Base-by-base conservation (phyloP, 202 grass and related monocot genomes). In the Setaria italica region DNA sequence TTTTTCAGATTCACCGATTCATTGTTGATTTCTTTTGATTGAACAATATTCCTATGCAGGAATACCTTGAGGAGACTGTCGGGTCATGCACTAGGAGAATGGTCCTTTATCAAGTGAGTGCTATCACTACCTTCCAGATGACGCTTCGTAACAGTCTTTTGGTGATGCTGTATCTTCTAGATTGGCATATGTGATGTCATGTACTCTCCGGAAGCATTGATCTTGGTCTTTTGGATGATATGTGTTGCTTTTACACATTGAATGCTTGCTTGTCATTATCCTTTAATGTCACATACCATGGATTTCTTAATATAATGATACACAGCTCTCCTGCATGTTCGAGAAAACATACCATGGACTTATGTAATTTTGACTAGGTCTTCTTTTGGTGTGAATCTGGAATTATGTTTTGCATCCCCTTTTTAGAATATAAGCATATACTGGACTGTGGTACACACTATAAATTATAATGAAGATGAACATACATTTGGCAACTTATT, bases 41-140 rank as follows among this genome's bases (percentile, higher is more conserved):
- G 21, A 41, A 58, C 32, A 66, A 55, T 85, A 67, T 14, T 6
- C 46, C 25, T 43, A 66, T 81, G 80, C 87, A 99, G 97, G 97
- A 99, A 86, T 99, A 99, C 87, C 92, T 99, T 9, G 94, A 99
- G 14, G 94, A 92, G 79, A 85, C 83, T 83, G 83, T 97, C 3
- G 97, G 90, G 76, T 89, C 97, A 14, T 86, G 88, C 57, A 99
- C 92, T 54, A 94, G 97, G 70, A 89, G 94, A 74, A 89, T 62
- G n/a, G 76, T 99, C 42, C 94, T 99, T 20, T 99, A 99, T 76
- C 87, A 93, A 85, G 97, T 99, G 88, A 95, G 91, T 82, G 49
- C 62, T 32, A 70, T 72, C 73, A 55, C 14, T 66, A 62, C 57
- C 33, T 75, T 78, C 51, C 8, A 8, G 10, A 21, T 78, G 14